Percentiles rank a stretch among this genome's conserved stretches.
Conservation (phyloP, 1,139 yeast species). For the Saccharomyces hybrid region DNA sequence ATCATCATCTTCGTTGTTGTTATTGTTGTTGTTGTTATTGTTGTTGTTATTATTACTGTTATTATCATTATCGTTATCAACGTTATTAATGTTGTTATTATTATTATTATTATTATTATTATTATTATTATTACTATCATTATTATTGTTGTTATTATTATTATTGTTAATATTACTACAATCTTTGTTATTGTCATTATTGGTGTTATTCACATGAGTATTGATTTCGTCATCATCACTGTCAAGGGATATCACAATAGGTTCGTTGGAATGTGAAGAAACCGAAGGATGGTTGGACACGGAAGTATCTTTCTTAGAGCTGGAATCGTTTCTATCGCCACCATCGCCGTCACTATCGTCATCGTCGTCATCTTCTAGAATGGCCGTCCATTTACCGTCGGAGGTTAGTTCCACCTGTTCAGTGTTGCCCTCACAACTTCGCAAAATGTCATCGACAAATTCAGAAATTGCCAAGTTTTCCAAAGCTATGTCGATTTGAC, state of each 20-base stretch:
- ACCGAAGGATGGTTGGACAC: background rate
- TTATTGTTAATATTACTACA: background rate
- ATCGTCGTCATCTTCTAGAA: slow-evolving; percentile 28
- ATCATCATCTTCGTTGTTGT: slow-evolving; percentile 1
- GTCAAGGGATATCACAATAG: slow-evolving; percentile 29
- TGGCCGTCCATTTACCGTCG: slow-evolving; percentile 53
- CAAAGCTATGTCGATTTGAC: slow-evolving; percentile 40
- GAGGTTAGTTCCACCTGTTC: slow-evolving; percentile 48
- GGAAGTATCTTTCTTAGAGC: background rate
- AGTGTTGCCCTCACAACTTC: slow-evolving; percentile 38
- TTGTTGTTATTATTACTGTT: no score
- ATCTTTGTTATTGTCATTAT: background rate
- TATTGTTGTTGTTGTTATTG: background rate
- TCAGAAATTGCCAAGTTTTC: slow-evolving; percentile 56
- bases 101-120: slow-evolving; percentile 5
- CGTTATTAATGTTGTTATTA: slow-evolving; percentile 4
- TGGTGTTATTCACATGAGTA: background rate
- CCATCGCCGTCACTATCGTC: slow-evolving; percentile 1
- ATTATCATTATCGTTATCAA: background rate
- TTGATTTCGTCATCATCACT: slow-evolving; percentile 17
- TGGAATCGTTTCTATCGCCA: slow-evolving; percentile 4
- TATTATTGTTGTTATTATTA: background rate
- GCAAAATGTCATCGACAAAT: slow-evolving; percentile 47
- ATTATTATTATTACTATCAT: background rate
- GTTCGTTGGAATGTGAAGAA: slow-evolving; percentile 12